Evolutionary conservation across 2,329 filamentous ascomycete species (phyloP).

Genomic region (Alternaria infectoria): DNA sequence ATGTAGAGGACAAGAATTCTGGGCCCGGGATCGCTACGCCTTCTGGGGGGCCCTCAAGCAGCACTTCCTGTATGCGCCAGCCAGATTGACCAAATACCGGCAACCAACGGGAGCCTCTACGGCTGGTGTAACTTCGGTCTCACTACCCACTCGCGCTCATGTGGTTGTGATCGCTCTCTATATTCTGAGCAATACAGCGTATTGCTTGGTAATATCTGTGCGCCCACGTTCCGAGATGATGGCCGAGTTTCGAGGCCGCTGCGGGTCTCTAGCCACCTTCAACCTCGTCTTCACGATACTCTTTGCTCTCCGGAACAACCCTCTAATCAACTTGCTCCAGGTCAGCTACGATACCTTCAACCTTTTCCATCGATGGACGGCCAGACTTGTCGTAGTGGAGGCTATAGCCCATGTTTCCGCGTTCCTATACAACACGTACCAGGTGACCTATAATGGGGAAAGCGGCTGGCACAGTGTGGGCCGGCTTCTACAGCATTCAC

Average conservation of each 20-base stretch:
- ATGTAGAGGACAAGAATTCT: constrained; percentile 15
- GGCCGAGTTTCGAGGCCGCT: constrained; percentile 65
- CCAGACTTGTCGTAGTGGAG: constrained; percentile 73
- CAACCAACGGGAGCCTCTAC: constrained; percentile 46
- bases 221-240: constrained; percentile 73
- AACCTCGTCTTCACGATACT: constrained; percentile 78
- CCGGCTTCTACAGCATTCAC: constrained; percentile 40
- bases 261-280: constrained; percentile 71
- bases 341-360: constrained; percentile 82
- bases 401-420: constrained; percentile 67
- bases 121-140: constrained; percentile 48
- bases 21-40: constrained; percentile 14
- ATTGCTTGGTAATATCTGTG: constrained; percentile 59
- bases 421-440: constrained; percentile 55
- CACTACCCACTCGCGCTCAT: constrained; percentile 50
- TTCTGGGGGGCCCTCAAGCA: constrained; percentile 44
- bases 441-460: constrained; percentile 54
- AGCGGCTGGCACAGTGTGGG: constrained; percentile 36
- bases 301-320: constrained; percentile 76
- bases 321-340: constrained; percentile 69
- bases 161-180: constrained; percentile 50
- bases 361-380: constrained; percentile 76
- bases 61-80: constrained; percentile 50
- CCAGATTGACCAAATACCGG: constrained; percentile 46
- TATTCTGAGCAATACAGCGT: constrained; percentile 48